Base-by-base conservation (phyloP, 1,139 yeast genomes). In the Diutina ranongensis region DNA sequence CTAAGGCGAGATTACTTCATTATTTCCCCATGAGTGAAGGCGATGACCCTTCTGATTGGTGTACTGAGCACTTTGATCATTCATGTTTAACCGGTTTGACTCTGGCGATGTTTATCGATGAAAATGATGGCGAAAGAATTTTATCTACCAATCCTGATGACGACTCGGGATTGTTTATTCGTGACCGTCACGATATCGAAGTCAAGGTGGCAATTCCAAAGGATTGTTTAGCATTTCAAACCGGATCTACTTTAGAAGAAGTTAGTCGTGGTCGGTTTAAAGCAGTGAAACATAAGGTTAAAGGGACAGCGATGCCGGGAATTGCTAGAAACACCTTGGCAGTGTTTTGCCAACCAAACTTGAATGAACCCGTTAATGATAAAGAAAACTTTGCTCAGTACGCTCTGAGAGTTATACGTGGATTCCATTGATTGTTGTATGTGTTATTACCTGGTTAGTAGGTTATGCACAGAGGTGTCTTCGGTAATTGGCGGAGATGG, bases 31-130 rank as follows among this genome's bases (percentile, higher is more conserved):
- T 51, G 2, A 45, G 51, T 18, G 51, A 48, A 34, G 47, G 44
- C 2, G 46, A 48, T 2, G 22, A 47, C 28, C 62, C 60, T 35
- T 66, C 61, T 35, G 67, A 68, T 46, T 79, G 85, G 84, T 79
- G 85, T 58, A 83, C 83, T 1, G 81, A 77, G 52, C 85, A 79
- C 55, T 53, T 72, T 44, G 84, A 79, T 57, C 84, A 78, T 54
- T 74, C 81, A 3, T 76, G 83, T 54, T 58, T 79, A 32, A 79
- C 84, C 0, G 84, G 80, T 0, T 62, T 78, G 35, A 76, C 83
- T 0, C 71, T 80, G 12, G 82, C 82, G 13, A 57, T 76, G 52
- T 76, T 67, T 49, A 52, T 74, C n/a, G 71, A 72, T 48, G 76
- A 72, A 49, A 22, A n/a, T 3, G 10, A 5, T 10, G 51, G 56